Evolutionary conservation across 805 yeast species (phyloP), one percentile per base, ranked within the genome.

Genomic region (Metahyphopichia silvanorum): DNA sequence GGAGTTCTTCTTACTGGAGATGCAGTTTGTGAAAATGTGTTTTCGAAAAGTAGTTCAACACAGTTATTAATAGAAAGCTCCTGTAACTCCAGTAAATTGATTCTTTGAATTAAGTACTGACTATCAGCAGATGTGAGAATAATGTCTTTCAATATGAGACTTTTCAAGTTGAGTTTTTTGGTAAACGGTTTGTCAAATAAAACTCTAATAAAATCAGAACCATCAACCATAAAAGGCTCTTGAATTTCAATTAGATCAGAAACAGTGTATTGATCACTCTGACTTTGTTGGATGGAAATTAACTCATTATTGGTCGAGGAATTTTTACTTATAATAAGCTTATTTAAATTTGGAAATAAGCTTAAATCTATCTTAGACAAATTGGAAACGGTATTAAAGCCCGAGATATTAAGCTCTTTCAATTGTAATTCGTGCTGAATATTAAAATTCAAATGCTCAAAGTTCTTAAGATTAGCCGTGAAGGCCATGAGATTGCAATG

Each of bases 391-490:
- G 38, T 28, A 16, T 40, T 42, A 22, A 44, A 40, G 21, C 44
- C 47, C 10, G 46, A 31, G 15, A 42, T 23, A 34, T 47, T 43
- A 18, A 46, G 27, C n/a, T 39, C 38, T 16, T 29, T 28, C 11
- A 44, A 30, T 13, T 38, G 29, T 9, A 15, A 5, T 12, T 14
- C 13, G 11, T 6, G 17, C 9, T 19, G 15, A 25, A 12, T 21
- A 15, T n/a, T 12, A 6, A 25, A 20, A 17, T 12, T 10, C 11
- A 16, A 34, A 21, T 33, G 25, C 14, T 40, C 37, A 32, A 41
- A 44, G 13, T 40, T 32, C 23, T 44, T 39, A 25, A 48, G 46
- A 26, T 51, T 47, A 2, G 53, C 54, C 16, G 38, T 44, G 8
- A 49, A 29, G 14, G 30, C 35, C 2, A 31, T n/a, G 9, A 38